Evolutionary conservation across 306 rosid genomes (phyloP).

Genomic region (Cucumis hystrix): DNA sequence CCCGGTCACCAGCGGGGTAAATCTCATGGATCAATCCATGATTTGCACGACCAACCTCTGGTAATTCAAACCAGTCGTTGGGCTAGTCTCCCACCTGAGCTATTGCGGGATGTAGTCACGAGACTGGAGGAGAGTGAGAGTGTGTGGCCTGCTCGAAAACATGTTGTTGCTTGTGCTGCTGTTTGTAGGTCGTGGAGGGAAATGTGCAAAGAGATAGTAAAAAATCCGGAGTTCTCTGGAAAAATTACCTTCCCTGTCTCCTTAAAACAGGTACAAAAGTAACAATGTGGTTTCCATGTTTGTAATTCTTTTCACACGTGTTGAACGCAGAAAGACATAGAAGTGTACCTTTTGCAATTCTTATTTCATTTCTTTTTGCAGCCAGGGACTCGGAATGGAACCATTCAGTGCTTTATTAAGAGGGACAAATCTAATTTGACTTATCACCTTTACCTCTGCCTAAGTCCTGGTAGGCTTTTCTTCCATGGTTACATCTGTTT

Average conservation of each 20-base stretch:
- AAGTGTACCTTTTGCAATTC: neutral
- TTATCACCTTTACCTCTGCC: conserved; percentile 67
- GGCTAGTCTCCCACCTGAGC: conserved; percentile 78
- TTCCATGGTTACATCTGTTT: neutral
- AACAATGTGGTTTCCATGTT: neutral
- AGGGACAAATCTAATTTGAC: conserved; percentile 76
- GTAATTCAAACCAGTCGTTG: conserved; percentile 63
- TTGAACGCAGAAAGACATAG: neutral
- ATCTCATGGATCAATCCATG: conserved; percentile 67
- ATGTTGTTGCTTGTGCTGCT: conserved; percentile 78
- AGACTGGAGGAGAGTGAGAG: conserved; percentile 83
- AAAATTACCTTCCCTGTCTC: conserved; percentile 84
- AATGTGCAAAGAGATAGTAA: conserved; percentile 80
- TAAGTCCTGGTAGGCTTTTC: conserved; percentile 51
- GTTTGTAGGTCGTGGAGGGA: conserved; percentile 84
- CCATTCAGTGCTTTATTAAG: conserved; percentile 70
- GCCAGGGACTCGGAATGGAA: conserved; percentile 78
- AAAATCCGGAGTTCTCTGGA: conserved; percentile 62
- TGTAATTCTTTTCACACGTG: neutral
- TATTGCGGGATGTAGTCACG: conserved; percentile 60
- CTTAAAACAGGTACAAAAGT: conserved; percentile 53
- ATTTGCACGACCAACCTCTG: conserved; percentile 50
- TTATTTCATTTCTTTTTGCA: conserved; percentile 20
- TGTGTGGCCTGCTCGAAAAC: conserved; percentile 66
- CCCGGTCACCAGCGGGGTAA: conserved; percentile 61